Conservation (phyloP, 345 rosid genomes). For the Gossypium longicalyx region DNA sequence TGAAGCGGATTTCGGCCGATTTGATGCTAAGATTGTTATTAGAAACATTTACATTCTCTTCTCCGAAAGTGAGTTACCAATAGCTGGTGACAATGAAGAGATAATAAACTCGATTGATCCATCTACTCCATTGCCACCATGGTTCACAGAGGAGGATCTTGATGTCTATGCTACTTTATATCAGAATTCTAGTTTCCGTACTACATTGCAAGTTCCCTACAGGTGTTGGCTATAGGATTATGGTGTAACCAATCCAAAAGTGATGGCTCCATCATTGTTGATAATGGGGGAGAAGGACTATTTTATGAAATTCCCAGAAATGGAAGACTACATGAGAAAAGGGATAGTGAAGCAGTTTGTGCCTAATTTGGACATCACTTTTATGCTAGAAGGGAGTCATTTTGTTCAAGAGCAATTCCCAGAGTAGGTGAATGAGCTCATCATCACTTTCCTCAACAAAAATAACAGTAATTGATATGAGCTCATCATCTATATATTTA, state of each 20-base stretch:
- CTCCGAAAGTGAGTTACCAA: slow-evolving; percentile 30
- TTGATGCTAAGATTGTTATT: slow-evolving; percentile 41
- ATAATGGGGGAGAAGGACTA: slow-evolving; percentile 13
- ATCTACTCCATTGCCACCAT: slow-evolving; percentile 40
- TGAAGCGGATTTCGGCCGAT: slow-evolving; percentile 43
- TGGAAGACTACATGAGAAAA: slow-evolving; percentile 2
- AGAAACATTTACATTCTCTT: slow-evolving; percentile 45
- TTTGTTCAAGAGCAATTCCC: slow-evolving; percentile 56
- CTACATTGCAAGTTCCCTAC: slow-evolving; percentile 41
- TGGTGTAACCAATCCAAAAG: not conserved
- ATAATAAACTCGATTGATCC: slow-evolving; percentile 48
- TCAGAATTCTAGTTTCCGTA: slow-evolving; percentile 39
- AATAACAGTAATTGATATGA: not conserved
- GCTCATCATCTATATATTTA: not conserved
- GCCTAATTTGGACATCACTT: slow-evolving; percentile 15
- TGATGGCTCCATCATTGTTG: slow-evolving; percentile 4
- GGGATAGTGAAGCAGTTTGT: slow-evolving; percentile 9
- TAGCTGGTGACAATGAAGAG: slow-evolving; percentile 37
- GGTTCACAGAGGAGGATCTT: slow-evolving; percentile 47
- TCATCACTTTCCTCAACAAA: slow-evolving; percentile 35
- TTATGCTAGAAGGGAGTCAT: slow-evolving; percentile 44
- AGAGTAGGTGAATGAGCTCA: slow-evolving; percentile 36
- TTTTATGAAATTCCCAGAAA: not conserved
- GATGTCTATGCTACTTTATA: slow-evolving; percentile 37
- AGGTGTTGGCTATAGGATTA: slow-evolving; percentile 1